These are phyloP conservation scores for Lasiodiplodia theobromae DNA, from an alignment of 2,329 filamentous ascomycete species.

Conservation along the genomic window DNA sequence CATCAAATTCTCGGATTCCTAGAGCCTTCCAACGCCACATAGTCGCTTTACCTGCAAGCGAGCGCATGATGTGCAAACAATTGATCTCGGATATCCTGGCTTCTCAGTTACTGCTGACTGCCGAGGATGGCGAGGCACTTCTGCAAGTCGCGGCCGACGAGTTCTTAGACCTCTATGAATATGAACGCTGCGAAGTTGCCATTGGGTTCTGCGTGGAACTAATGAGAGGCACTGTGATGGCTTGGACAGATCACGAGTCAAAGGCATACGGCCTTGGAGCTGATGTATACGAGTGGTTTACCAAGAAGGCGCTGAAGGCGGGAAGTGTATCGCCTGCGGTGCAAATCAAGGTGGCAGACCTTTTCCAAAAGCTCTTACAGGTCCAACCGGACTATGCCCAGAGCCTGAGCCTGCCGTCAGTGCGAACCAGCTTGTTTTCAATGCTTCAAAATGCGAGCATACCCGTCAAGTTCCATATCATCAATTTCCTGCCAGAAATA, in stretches of 20 bases:
- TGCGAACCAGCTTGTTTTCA: constrained; percentile 75
- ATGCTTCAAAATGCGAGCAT: constrained; percentile 73
- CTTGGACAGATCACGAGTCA: constrained; percentile 67
- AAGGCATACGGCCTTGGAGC: constrained; percentile 71
- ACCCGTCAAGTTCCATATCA: constrained; percentile 77
- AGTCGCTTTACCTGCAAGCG: constrained; percentile 27
- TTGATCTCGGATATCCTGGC: constrained; percentile 31
- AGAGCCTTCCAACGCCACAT: constrained; percentile 31
- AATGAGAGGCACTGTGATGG: constrained; percentile 67
- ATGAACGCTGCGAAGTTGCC: constrained; percentile 77
- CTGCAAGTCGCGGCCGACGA: constrained; percentile 55
- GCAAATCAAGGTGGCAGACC: constrained; percentile 69
- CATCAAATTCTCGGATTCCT: constrained; percentile 26
- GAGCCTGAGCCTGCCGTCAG: constrained; percentile 65
- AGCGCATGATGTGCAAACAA: constrained; percentile 32
- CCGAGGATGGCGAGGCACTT: constrained; percentile 51
- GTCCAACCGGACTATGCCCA: constrained; percentile 72
- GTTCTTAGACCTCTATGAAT: constrained; percentile 62
- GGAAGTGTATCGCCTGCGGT: constrained; percentile 73
- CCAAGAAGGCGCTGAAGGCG: constrained; percentile 69
- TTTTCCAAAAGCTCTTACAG: constrained; percentile 75
- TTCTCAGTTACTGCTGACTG: constrained; percentile 36
- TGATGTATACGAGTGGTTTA: constrained; percentile 81
- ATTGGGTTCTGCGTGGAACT: constrained; percentile 72
- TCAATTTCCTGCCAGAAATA: constrained; percentile 71